Evolutionary conservation across 108 stramenopile species (phyloP), one percentile per base, ranked within the genome.

Genomic region (Epipyxis sp.): DNA sequence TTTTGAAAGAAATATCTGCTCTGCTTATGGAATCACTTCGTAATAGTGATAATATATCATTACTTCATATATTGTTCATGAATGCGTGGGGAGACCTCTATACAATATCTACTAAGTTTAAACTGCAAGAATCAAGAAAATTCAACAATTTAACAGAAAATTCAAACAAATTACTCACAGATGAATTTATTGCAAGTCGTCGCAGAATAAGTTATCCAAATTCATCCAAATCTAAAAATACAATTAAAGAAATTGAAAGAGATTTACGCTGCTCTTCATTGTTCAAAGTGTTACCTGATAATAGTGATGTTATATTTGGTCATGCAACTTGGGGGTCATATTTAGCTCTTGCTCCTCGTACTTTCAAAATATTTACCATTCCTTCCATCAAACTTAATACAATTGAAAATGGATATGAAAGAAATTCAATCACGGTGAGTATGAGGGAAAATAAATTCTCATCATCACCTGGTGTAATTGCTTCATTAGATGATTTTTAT

Each of bases 401-500:
- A 6, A 42, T 42, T 29, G 71, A 74, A 25, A 37, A 74, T 42
- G 30, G 34, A 3, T 65, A 65, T 37, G 61, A 65, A n/a, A n/a
- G n/a, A n/a, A n/a, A n/a, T n/a, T n/a, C n/a, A n/a, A n/a, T n/a
- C n/a, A n/a, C n/a, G n/a, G n/a, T n/a, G n/a, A n/a, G n/a, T n/a
- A n/a, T n/a, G n/a, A n/a, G n/a, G n/a, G n/a, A n/a, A 16, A 32
- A 27, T 16, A 43, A 74, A 6, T 74, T 74, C 42, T 74, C 71
- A 27, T 74, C 71, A 27, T 74, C 71, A 10, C 71, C 71, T 74
- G 71, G 13, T 6, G 13, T 74, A 42, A 37, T 74, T 10, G 16
- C 71, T 13, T 74, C 71, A 3, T 37, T 74, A 27, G 71, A 74
- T 39, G 71, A 74, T 42, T 74, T 74, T 32, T 74, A 30, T 32